Evolutionary conservation across 2,329 filamentous ascomycete species (phyloP).

Genomic region (Biscogniauxia marginata): DNA sequence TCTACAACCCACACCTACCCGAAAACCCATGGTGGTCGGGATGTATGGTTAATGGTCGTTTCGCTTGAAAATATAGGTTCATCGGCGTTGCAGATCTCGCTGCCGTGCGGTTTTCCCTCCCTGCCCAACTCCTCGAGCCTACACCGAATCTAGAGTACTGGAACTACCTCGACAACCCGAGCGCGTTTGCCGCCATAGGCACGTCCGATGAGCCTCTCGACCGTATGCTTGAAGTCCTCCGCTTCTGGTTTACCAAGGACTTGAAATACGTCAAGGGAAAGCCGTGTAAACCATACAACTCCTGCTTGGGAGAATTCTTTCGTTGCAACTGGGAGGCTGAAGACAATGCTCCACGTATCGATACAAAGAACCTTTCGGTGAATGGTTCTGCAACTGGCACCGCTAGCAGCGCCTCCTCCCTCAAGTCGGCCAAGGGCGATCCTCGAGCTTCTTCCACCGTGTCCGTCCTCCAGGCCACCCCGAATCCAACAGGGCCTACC

Average conservation of each 20-base stretch:
- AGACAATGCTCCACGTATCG: conserved; percentile 68
- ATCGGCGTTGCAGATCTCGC: conserved; percentile 96
- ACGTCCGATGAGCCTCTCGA: conserved; percentile 89
- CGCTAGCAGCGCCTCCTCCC: conserved; percentile 45
- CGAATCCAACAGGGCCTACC: conserved; percentile 44
- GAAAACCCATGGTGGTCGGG: not conserved
- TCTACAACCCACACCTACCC: not conserved
- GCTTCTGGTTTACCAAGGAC: conserved; percentile 99
- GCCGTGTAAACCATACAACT: conserved; percentile 99
- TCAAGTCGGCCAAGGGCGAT: conserved; percentile 43
- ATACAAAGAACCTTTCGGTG: conserved; percentile 41
- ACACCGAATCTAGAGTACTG: conserved; percentile 98
- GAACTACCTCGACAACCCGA: conserved; percentile 95
- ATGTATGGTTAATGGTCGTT: conserved; percentile 27
- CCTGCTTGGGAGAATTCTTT: conserved; percentile 95
- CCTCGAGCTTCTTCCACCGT: conserved; percentile 48
- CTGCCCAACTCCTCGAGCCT: conserved; percentile 91
- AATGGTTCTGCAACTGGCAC: conserved; percentile 30
- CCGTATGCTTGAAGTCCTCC: conserved; percentile 89
- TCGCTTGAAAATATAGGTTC: conserved; percentile 58
- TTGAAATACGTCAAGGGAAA: conserved; percentile 98
- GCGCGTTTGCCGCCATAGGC: conserved; percentile 79
- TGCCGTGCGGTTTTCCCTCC: conserved; percentile 91
- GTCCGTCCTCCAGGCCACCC: conserved; percentile 49
- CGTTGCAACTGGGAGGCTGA: conserved; percentile 95